Evolutionary conservation across 805 yeast genomes (phyloP).

Genomic region (Candida koratica): DNA sequence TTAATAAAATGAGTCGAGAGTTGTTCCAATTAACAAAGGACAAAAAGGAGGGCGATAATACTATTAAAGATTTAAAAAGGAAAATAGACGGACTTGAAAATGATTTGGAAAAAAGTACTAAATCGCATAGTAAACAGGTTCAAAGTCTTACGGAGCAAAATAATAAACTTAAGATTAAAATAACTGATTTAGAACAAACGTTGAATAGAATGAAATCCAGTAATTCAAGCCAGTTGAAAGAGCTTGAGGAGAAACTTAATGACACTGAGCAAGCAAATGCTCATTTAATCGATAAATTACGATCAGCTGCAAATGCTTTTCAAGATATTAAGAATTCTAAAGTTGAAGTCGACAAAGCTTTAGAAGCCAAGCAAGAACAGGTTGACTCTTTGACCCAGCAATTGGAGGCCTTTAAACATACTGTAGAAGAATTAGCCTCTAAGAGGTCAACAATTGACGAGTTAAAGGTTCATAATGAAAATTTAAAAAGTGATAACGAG

Average conservation of each 20-base stretch:
- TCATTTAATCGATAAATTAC: conserved; percentile 39
- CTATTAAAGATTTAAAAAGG: conserved; percentile 41
- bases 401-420: conserved; percentile 4
- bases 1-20: conserved; percentile 87
- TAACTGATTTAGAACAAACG: conserved; percentile 20
- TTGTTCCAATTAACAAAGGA: conserved; percentile 61
- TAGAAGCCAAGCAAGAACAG: conserved; percentile 14
- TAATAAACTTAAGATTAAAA: conserved; percentile 21
- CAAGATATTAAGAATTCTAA: conserved; percentile 26
- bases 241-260: conserved; percentile 20
- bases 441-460: conserved; percentile 4
- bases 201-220: conserved; percentile 19
- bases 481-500: conserved; percentile 1
- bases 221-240: conserved; percentile 17
- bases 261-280: conserved; percentile 31
- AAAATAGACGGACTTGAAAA: conserved; percentile 29
- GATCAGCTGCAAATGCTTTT: conserved; percentile 37
- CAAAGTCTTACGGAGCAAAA: conserved; percentile 21
- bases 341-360: conserved; percentile 17
- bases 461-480: conserved; percentile 4
- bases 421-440: conserved; percentile 4
- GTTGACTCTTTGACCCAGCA: conserved; percentile 10
- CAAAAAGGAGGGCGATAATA: conserved; percentile 48
- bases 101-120: conserved; percentile 32
- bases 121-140: conserved; percentile 20